A percentile compares a stretch with the other conserved stretches of the same genome.
phyloP scores from a whole-genome alignment of 768 basidiomycete species.

The Lentinula sp. region DNA sequence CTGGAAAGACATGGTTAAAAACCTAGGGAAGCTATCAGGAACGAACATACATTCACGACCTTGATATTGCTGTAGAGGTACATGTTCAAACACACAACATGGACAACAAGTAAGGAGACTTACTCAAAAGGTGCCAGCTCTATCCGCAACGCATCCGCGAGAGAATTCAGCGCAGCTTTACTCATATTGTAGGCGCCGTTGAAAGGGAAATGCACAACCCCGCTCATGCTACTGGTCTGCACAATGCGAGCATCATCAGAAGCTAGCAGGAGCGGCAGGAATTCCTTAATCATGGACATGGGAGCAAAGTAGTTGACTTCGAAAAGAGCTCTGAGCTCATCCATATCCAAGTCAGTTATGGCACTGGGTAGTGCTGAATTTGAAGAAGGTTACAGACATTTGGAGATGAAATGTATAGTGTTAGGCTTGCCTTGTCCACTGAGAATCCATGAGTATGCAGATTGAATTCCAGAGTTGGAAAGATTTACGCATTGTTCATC shows the following conservation, averaged over 20 bases:
- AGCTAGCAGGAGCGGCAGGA: conserved; percentile 20
- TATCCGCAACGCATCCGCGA: conserved; percentile 23
- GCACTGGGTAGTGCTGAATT: conserved; percentile 14
- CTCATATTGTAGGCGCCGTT: conserved; percentile 21
- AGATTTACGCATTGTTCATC: no score
- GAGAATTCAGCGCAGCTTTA: conserved; percentile 27
- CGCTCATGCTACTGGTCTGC: conserved; percentile 22
- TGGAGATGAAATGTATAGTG: no score
- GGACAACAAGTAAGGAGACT: not conserved
- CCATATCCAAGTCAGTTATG: conserved; percentile 19
- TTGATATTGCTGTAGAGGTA: not conserved
- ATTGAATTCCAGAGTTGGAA: no score
- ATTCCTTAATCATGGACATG: conserved; percentile 26
- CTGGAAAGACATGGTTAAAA: not conserved
- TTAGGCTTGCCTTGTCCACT: not conserved
- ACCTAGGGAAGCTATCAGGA: not conserved
- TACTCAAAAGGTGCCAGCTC: conserved; percentile 28
- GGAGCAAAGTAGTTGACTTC: conserved; percentile 26
- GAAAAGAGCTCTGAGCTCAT: conserved; percentile 17
- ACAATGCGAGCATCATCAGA: conserved; percentile 21
- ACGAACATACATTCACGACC: not conserved
- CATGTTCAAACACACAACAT: no score
- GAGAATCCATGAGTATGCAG: no score
- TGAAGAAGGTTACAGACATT: no score
- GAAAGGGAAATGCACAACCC: conserved; percentile 22